Percentiles rank a stretch among this genome's conserved stretches.
phyloP scores from a whole-genome alignment of 805 yeast genomes.

The Ogataea naganishii region DNA sequence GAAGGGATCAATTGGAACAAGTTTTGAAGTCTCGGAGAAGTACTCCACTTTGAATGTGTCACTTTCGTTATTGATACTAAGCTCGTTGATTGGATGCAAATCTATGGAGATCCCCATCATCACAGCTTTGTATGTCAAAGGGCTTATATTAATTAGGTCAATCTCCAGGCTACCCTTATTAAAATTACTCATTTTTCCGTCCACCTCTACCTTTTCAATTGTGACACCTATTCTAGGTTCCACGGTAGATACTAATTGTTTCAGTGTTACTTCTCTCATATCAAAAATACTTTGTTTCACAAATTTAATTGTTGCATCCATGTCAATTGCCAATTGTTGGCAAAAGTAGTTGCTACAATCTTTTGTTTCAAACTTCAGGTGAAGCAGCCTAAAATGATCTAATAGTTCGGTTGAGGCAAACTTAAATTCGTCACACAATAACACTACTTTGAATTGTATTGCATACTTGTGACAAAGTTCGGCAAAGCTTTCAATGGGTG shows the following conservation, averaged over 20 bases:
- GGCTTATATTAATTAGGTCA: too few relatives aligned
- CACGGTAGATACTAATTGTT: conserved; percentile 8
- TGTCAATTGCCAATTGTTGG: conserved; percentile 14
- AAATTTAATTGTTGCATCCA: conserved; percentile 8
- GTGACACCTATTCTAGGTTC: conserved; percentile 11
- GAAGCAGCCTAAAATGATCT: conserved; percentile 9
- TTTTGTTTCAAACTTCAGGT: neutral
- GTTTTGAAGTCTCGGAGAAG: neutral
- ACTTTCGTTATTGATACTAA: too few relatives aligned
- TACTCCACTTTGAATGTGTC: conserved; percentile 1
- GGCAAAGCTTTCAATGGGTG: too few relatives aligned
- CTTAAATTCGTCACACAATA: conserved; percentile 19
- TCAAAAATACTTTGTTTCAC: conserved; percentile 7
- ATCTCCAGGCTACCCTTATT: too few relatives aligned
- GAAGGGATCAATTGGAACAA: neutral
- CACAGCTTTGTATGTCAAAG: too few relatives aligned
- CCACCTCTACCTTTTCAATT: conserved; percentile 11
- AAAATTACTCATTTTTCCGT: conserved; percentile 6
- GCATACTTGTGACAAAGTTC: too few relatives aligned
- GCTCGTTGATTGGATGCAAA: too few relatives aligned
- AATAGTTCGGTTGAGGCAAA: conserved; percentile 13
- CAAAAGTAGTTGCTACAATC: conserved; percentile 5
- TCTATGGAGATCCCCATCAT: too few relatives aligned
- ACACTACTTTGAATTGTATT: conserved; percentile 10
- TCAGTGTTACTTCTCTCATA: conserved; percentile 13